Conservation (phyloP, 2,329 filamentous ascomycete species). For the Epicoccum nigrum region DNA sequence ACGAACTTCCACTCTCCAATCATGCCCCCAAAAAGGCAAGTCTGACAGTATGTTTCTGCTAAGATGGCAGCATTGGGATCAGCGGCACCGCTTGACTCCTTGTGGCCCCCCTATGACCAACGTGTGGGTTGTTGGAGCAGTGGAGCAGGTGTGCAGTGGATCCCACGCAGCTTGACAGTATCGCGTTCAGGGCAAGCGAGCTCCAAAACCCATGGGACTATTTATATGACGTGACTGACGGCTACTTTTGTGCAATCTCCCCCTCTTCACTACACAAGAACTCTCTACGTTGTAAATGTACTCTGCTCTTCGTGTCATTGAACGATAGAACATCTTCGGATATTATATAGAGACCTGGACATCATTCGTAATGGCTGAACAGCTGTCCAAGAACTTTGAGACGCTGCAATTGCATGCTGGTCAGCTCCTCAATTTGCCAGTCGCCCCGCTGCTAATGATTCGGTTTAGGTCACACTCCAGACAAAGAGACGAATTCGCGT, state of each 20-base stretch:
- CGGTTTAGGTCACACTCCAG: constrained; percentile 72
- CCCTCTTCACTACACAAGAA: constrained; percentile 21
- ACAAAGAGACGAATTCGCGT: constrained; percentile 81
- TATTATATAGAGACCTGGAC: not conserved
- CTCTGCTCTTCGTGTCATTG: constrained; percentile 11
- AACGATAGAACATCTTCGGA: not conserved
- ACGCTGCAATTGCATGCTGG: constrained; percentile 59
- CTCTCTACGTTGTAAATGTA: constrained; percentile 11
- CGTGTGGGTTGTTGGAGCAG: not conserved
- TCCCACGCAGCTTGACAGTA: constrained; percentile 4
- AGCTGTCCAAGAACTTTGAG: constrained; percentile 55
- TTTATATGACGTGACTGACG: constrained; percentile 36
- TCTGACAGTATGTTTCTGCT: constrained; percentile 2
- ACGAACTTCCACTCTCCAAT: constrained; percentile 5
- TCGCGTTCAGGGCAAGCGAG: constrained; percentile 8
- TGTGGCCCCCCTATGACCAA: not conserved
- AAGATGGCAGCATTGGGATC: not conserved
- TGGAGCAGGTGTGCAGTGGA: not conserved
- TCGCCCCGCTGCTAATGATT: constrained; percentile 1
- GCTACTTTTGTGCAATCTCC: constrained; percentile 24
- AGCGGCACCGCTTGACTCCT: not conserved
- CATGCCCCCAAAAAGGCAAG: constrained; percentile 5
- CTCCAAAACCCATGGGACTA: constrained; percentile 10
- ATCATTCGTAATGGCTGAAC: constrained; percentile 41
- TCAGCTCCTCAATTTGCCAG: constrained; percentile 24